Percentiles rank a stretch among this genome's conserved stretches.
Evolutionary conservation across 83 land plant genomes (phyloP).

Genomic region (Picea engelmannii): DNA sequence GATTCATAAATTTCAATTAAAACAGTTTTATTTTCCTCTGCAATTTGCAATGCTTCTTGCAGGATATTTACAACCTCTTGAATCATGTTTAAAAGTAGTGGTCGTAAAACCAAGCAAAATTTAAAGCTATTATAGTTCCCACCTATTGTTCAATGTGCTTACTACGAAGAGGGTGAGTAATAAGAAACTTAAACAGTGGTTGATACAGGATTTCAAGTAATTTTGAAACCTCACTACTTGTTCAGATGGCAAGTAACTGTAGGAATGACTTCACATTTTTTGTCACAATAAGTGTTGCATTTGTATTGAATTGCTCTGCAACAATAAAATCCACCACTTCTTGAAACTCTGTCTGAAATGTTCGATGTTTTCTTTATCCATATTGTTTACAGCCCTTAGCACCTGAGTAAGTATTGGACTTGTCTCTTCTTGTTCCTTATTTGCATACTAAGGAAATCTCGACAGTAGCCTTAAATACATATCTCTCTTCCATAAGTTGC

Average conservation of each 20-base stretch:
- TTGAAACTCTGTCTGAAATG: slow-evolving; percentile 84
- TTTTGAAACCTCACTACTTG: slow-evolving; percentile 99
- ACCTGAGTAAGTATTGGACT: slow-evolving; percentile 98
- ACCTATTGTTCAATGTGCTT: slow-evolving; percentile 98
- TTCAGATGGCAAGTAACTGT: slow-evolving; percentile 92
- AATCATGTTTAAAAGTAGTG: slow-evolving; percentile 90
- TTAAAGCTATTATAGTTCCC: slow-evolving; percentile 93
- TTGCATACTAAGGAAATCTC: slow-evolving; percentile 95
- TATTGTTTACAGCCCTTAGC: slow-evolving; percentile 94
- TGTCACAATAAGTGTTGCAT: slow-evolving; percentile 84
- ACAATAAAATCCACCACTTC: slow-evolving; percentile 96
- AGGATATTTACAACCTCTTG: slow-evolving; percentile 83
- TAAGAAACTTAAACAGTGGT: slow-evolving; percentile 87
- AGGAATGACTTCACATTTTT: slow-evolving; percentile 95
- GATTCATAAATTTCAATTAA: slow-evolving; percentile 93
- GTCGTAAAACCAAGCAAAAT: slow-evolving; percentile 94
- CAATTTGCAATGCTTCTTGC: slow-evolving; percentile 95
- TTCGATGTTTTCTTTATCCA: slow-evolving; percentile 96
- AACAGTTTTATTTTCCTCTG: slow-evolving; percentile 93
- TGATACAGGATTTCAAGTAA: slow-evolving; percentile 88
- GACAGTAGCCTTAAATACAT: slow-evolving; percentile 64
- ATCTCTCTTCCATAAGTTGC: too few relatives aligned
- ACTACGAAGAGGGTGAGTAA: slow-evolving; percentile 74
- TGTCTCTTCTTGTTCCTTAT: slow-evolving; percentile 95
- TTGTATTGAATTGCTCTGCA: slow-evolving; percentile 90